Conservation (phyloP, 139 green algal genomes). For the Haematococcus lacustris region DNA sequence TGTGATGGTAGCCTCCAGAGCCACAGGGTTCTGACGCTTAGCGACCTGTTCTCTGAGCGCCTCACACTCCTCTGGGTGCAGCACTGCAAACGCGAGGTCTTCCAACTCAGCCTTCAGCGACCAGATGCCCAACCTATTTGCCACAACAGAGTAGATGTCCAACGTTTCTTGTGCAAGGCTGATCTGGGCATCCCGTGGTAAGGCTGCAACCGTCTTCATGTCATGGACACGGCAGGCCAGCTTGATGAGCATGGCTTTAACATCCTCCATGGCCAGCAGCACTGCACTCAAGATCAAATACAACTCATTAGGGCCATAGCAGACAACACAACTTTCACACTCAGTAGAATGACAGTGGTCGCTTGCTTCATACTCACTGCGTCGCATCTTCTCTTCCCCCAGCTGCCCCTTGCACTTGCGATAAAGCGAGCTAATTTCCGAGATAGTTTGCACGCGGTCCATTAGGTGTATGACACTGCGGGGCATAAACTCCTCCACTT, state of each 20-base stretch:
- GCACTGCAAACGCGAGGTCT: constrained; percentile 75
- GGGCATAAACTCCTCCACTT: constrained; percentile 52
- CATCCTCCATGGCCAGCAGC: constrained; percentile 41
- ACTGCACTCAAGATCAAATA: too few relatives aligned
- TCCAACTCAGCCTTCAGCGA: constrained; percentile 86
- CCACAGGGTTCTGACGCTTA: constrained; percentile 21
- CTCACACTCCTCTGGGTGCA: constrained; percentile 44
- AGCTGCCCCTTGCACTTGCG: constrained; percentile 22
- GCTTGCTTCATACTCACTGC: constrained; percentile 9
- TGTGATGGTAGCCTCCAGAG: constrained; percentile 31
- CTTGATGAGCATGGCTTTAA: constrained; percentile 68
- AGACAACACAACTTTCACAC: too few relatives aligned
- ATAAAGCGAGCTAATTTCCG: constrained; percentile 39
- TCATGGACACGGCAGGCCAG: constrained; percentile 75
- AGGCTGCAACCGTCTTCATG: constrained; percentile 44
- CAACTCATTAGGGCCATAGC: too few relatives aligned
- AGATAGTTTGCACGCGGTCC: constrained; percentile 38
- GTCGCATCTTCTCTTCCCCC: constrained; percentile 26
- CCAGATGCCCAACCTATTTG: constrained; percentile 77
- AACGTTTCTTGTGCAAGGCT: constrained; percentile 64
- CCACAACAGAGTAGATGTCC: constrained; percentile 76
- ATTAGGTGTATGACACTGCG: constrained; percentile 38
- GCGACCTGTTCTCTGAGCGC: constrained; percentile 13
- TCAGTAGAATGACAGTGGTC: too few relatives aligned
- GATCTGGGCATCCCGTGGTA: constrained; percentile 8